phyloP scores from a whole-genome alignment of 2,329 filamentous ascomycete species.

The Colletotrichum scovillei region DNA sequence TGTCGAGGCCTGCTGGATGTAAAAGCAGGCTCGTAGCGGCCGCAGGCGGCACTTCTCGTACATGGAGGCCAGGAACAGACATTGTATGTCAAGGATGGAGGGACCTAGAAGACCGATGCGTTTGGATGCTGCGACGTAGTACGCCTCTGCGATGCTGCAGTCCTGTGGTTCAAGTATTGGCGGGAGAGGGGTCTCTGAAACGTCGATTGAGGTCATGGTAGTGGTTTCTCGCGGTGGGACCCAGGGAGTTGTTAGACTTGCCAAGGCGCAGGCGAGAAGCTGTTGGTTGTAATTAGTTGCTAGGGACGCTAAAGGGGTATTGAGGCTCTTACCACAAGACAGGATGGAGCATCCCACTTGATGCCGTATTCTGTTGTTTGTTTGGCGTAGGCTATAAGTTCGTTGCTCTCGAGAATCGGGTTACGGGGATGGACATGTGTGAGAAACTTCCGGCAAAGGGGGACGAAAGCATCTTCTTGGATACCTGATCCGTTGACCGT shows the following conservation, averaged over 20 bases:
- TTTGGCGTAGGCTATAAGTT: slow-evolving; percentile 36
- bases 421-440: slow-evolving; percentile 39
- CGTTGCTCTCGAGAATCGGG: slow-evolving; percentile 38
- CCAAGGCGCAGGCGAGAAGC: slow-evolving; percentile 31
- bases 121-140: slow-evolving; percentile 39
- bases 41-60: slow-evolving; percentile 39
- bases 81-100: slow-evolving; percentile 41
- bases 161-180: slow-evolving; percentile 13
- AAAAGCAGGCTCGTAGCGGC: slow-evolving; percentile 39
- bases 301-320: background rate
- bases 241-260: slow-evolving; percentile 14
- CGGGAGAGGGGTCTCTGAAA: background rate
- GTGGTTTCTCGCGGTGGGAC: background rate
- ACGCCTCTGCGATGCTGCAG: slow-evolving; percentile 32
- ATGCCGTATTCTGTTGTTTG: slow-evolving; percentile 30
- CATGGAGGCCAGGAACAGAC: slow-evolving; percentile 39
- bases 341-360: slow-evolving; percentile 38
- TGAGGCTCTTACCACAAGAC: slow-evolving; percentile 36
- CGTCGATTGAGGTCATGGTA: background rate
- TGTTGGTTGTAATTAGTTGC: background rate
- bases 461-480: slow-evolving; percentile 21
- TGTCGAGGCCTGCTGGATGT: slow-evolving; percentile 37
- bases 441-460: slow-evolving; percentile 37
- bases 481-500: background rate
- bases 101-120: slow-evolving; percentile 39